Evolutionary conservation across 1,284 basidiomycete genomes (phyloP).

Genomic region (Pyrrhoderma lamaoense): DNA sequence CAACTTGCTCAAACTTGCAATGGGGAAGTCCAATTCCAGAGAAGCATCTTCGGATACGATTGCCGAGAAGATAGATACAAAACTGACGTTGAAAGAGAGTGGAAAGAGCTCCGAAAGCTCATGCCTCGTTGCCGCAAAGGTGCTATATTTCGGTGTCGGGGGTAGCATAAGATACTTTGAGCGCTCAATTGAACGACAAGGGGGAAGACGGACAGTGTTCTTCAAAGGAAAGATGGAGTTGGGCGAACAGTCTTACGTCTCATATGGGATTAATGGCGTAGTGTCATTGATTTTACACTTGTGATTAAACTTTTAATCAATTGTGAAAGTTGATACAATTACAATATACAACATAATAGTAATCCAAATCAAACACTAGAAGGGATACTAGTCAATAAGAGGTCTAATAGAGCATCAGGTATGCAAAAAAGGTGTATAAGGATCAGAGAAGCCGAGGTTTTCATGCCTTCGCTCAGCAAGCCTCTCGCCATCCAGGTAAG

Average conservation of each 20-base stretch:
- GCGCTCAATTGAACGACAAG: slow-evolving; percentile 38
- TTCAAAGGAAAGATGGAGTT: slow-evolving; percentile 57
- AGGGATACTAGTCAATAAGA: background rate
- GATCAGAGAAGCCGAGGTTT: slow-evolving; percentile 68
- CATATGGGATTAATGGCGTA: slow-evolving; percentile 35
- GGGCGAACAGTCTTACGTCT: slow-evolving; percentile 59
- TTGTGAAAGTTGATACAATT: background rate
- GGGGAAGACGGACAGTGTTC: slow-evolving; percentile 38
- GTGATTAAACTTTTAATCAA: background rate
- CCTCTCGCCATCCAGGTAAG: slow-evolving; percentile 30
- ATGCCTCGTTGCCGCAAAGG: slow-evolving; percentile 81
- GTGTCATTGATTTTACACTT: background rate
- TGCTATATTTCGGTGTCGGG: slow-evolving; percentile 94
- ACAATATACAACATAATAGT: background rate
- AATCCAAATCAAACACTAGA: background rate
- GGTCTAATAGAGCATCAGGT: background rate
- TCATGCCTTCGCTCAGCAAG: slow-evolving; percentile 42
- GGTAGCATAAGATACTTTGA: slow-evolving; percentile 80
- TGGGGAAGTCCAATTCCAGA: background rate
- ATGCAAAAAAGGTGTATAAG: slow-evolving; percentile 1
- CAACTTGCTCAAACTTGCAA: slow-evolving; percentile 30
- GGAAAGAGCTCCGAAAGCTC: slow-evolving; percentile 19
- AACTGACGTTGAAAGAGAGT: background rate
- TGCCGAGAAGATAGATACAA: background rate
- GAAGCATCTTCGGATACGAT: background rate